Percentiles rank a stretch among this genome's conserved stretches.
These are phyloP conservation scores for Nitzschia sp. DNA, from an alignment of 108 stramenopile genomes.

Conservation along the genomic window DNA sequence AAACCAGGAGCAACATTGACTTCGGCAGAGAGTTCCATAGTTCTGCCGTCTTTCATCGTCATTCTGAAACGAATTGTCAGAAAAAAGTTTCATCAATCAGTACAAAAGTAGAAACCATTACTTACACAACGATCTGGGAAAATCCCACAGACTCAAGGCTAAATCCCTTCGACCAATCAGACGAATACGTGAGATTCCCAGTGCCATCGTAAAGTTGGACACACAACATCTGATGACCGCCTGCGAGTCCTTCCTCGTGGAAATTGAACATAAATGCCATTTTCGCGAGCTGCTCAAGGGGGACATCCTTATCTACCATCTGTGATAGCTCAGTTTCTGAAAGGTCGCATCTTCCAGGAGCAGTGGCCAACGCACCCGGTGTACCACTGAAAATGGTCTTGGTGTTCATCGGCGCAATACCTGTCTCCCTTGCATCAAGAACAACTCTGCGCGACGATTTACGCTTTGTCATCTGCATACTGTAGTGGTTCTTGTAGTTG, in stretches of 20 bases:
- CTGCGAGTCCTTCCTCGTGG: slow-evolving; percentile 62
- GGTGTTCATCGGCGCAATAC: slow-evolving; percentile 26
- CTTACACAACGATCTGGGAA: slow-evolving; percentile 81
- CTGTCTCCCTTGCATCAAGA: slow-evolving; percentile 1
- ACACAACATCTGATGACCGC: slow-evolving; percentile 70
- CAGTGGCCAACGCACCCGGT: slow-evolving; percentile 64
- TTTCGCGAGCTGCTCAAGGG: slow-evolving; percentile 60
- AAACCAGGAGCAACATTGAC: slow-evolving; percentile 87
- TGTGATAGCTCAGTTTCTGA: slow-evolving; percentile 41
- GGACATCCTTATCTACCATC: slow-evolving; percentile 67
- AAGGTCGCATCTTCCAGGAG: slow-evolving; percentile 29
- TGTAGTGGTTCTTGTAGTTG: slow-evolving; percentile 28
- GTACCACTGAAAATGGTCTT: slow-evolving; percentile 76
- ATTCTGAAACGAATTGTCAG: slow-evolving; percentile 40
- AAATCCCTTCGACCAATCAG: slow-evolving; percentile 86
- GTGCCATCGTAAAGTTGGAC: slow-evolving; percentile 69
- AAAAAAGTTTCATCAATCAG: neutral
- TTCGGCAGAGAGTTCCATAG: slow-evolving; percentile 81
- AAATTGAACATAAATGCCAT: slow-evolving; percentile 97
- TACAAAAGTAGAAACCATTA: neutral
- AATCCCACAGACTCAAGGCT: slow-evolving; percentile 94
- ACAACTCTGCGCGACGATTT: neutral
- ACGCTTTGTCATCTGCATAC: slow-evolving; percentile 14
- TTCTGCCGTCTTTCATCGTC: slow-evolving; percentile 78
- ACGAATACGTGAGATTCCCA: slow-evolving; percentile 49